phyloP scores from a whole-genome alignment of 345 rosid genomes.

The Carallia brachiata region DNA sequence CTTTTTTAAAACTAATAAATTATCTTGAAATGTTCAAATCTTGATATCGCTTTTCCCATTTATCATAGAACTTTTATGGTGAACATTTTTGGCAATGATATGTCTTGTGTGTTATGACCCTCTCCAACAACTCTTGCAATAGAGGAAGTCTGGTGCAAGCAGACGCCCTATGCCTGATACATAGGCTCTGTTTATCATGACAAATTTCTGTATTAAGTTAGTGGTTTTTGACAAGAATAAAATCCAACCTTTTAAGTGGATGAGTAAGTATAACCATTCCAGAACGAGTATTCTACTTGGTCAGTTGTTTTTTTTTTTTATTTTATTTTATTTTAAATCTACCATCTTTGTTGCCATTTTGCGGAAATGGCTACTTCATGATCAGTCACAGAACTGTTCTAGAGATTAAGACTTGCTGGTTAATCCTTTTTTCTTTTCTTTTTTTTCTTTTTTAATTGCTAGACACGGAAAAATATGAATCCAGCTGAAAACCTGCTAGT shows the following conservation, averaged over 20 bases:
- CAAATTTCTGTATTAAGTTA: neutral
- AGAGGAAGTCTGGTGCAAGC: too few species aligned
- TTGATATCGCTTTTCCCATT: neutral
- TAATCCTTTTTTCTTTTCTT: neutral
- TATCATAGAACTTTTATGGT: neutral
- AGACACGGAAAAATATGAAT: too few species aligned
- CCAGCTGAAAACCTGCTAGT: too few species aligned
- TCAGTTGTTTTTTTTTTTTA: neutral
- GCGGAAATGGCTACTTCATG: neutral
- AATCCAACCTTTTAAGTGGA: neutral
- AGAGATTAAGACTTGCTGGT: neutral
- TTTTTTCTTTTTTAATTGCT: neutral
- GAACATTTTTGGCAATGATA: neutral
- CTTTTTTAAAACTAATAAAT: neutral
- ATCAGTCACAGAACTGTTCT: neutral
- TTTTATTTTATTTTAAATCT: neutral
- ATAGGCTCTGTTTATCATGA: neutral
- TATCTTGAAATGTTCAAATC: neutral
- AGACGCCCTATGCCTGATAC: too few species aligned
- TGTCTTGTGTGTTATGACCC: neutral
- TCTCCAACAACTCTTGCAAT: too few species aligned
- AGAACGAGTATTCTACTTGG: neutral
- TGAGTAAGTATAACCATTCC: neutral
- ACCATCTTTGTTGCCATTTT: neutral
- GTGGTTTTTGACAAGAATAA: neutral